Percentiles rank a stretch among this genome's conserved stretches.
These are phyloP conservation scores for Nicotiana paniculata DNA, from an alignment of 257 asterid genomes.

Conservation along the genomic window DNA sequence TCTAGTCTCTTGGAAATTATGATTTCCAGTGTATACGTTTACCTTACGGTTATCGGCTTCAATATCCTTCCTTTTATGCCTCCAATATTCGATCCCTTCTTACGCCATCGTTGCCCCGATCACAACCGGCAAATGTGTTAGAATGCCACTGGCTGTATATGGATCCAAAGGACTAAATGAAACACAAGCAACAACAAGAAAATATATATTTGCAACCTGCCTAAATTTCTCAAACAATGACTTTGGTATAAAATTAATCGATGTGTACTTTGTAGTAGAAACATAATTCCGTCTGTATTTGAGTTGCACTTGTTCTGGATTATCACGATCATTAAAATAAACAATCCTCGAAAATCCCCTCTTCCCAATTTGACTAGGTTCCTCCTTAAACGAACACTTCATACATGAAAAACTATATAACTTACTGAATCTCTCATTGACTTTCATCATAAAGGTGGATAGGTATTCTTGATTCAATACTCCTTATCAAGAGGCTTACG, in stretches of 20 bases:
- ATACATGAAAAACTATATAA: too few species aligned
- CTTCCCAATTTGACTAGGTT: conserved; percentile 79
- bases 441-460: too few species aligned
- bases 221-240: conserved; percentile 95
- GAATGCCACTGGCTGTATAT: conserved; percentile 60
- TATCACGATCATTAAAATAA: conserved; percentile 81
- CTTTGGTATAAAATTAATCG: conserved; percentile 71
- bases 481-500: too few species aligned
- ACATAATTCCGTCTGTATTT: conserved; percentile 68
- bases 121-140: conserved; percentile 67
- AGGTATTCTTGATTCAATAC: too few species aligned
- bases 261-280: conserved; percentile 86
- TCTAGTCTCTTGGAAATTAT: too few species aligned
- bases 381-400: too few species aligned
- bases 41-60: conserved; percentile 84
- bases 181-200: conserved; percentile 85
- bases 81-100: conserved; percentile 94
- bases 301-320: conserved; percentile 45
- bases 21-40: too few species aligned
- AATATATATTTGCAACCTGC: too few species aligned
- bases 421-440: too few species aligned
- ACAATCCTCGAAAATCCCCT: conserved; percentile 80
- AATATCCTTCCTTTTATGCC: conserved; percentile 86
- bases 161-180: conserved; percentile 85
- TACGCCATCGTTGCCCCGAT: conserved; percentile 92